These are phyloP conservation scores for Neurospora cerealis DNA, from an alignment of 495 filamentous ascomycete genomes.

Conservation along the genomic window DNA sequence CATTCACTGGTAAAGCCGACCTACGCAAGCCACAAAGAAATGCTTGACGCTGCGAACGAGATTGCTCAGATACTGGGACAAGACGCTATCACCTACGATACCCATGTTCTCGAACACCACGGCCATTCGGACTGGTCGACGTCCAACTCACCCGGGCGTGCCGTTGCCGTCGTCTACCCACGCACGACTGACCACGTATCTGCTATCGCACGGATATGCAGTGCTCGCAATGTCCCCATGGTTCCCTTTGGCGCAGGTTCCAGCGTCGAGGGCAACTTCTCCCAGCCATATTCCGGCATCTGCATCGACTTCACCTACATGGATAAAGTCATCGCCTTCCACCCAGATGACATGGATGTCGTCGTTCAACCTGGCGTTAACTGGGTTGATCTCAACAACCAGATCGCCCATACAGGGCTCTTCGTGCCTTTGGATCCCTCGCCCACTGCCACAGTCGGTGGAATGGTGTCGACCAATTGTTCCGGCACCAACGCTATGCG, in stretches of 20 bases:
- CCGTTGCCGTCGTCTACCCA: conserved; percentile 65
- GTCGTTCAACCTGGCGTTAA: conserved; percentile 77
- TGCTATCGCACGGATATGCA: conserved; percentile 64
- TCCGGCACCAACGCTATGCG: conserved; percentile 68
- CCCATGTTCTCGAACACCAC: conserved; percentile 66
- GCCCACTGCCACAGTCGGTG: conserved; percentile 51
- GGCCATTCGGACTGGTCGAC: conserved; percentile 86
- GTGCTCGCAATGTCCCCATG: conserved; percentile 71
- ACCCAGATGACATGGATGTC: conserved; percentile 80
- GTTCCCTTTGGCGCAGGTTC: conserved; percentile 78
- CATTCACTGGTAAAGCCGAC: not conserved
- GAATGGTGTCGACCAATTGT: conserved; percentile 72
- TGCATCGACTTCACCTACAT: conserved; percentile 77
- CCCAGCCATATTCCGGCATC: conserved; percentile 69
- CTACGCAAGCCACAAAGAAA: conserved; percentile 13
- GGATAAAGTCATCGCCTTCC: conserved; percentile 65
- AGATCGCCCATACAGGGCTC: conserved; percentile 59
- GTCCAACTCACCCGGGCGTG: conserved; percentile 60
- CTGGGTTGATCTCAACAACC: conserved; percentile 76
- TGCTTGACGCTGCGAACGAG: conserved; percentile 47
- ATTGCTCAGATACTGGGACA: conserved; percentile 44
- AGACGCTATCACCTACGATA: conserved; percentile 62
- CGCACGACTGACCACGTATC: conserved; percentile 69
- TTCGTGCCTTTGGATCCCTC: conserved; percentile 81
- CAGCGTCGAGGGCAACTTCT: conserved; percentile 79